A percentile compares a stretch with the other conserved stretches of the same genome.
These are phyloP conservation scores for Citrus australasica DNA, from an alignment of 345 rosid genomes.

Conservation along the genomic window DNA sequence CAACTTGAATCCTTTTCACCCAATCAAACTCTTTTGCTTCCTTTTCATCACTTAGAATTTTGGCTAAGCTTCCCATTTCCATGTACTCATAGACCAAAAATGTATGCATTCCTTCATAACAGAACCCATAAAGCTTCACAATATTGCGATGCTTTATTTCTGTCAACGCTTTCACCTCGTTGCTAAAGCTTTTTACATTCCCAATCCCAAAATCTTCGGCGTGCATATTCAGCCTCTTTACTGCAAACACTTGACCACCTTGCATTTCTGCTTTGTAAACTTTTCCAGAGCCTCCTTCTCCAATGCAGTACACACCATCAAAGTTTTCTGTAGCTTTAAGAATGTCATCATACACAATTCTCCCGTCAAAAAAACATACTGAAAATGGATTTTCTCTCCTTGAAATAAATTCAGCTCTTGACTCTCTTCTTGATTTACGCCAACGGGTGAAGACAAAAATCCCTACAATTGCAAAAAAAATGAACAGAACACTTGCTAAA, in stretches of 20 bases:
- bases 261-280: slow-evolving; percentile 34
- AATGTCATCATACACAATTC: slow-evolving; percentile 24
- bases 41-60: slow-evolving; percentile 11
- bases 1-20: slow-evolving; percentile 18
- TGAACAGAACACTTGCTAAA: slow-evolving; percentile 6
- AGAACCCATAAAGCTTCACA: slow-evolving; percentile 18
- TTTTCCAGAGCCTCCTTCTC: slow-evolving; percentile 30
- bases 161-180: slow-evolving; percentile 22
- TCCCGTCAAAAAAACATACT: slow-evolving; percentile 24
- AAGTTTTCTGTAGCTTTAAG: slow-evolving; percentile 27
- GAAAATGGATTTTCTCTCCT: neutral
- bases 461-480: slow-evolving; percentile 7
- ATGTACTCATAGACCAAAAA: slow-evolving; percentile 25
- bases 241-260: slow-evolving; percentile 17
- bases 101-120: neutral
- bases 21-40: slow-evolving; percentile 19
- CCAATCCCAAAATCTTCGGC: neutral
- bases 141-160: slow-evolving; percentile 16
- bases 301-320: slow-evolving; percentile 26
- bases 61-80: slow-evolving; percentile 27
- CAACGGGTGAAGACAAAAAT: slow-evolving; percentile 4
- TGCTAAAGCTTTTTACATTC: slow-evolving; percentile 11
- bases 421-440: neutral
- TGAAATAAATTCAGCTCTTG: neutral
- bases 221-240: slow-evolving; percentile 11